Evolutionary conservation across 805 yeast species (phyloP).

Genomic region (Saccharomycopsis fermentans): DNA sequence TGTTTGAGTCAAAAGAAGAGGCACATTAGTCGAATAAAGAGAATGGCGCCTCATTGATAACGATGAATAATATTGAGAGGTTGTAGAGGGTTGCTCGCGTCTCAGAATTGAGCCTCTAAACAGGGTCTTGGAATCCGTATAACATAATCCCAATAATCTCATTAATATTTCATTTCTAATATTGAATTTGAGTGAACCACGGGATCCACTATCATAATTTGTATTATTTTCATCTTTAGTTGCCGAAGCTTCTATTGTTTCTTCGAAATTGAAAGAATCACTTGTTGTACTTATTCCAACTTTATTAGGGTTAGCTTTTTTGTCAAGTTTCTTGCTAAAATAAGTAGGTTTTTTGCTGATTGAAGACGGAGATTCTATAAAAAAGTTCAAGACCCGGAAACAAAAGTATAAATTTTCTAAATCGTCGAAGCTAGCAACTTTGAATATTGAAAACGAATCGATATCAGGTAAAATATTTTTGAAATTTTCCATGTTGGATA

Average conservation of each 20-base stretch:
- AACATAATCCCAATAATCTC: neutral
- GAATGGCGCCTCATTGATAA: neutral
- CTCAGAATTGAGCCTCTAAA: neutral
- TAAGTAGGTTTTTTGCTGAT: neutral
- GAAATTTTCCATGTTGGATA: neutral
- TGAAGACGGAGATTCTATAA: neutral
- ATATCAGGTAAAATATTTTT: neutral
- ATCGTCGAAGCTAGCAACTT: neutral
- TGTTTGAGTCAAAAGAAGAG: neutral
- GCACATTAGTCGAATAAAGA: neutral
- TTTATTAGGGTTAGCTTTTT: neutral
- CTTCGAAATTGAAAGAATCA: neutral
- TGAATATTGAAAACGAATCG: neutral
- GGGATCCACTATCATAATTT: neutral
- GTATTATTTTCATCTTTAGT: neutral
- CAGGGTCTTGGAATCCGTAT: neutral
- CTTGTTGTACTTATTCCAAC: neutral
- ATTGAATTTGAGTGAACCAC: neutral
- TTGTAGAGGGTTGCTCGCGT: neutral
- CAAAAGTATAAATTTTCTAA: neutral
- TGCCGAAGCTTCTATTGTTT: neutral
- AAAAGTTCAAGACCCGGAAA: slow-evolving; percentile 1
- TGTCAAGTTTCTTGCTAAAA: neutral
- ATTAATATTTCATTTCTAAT: neutral
- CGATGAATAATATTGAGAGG: neutral